phyloP scores from a whole-genome alignment of 116 monocot genomes.

The Zostera marina region DNA sequence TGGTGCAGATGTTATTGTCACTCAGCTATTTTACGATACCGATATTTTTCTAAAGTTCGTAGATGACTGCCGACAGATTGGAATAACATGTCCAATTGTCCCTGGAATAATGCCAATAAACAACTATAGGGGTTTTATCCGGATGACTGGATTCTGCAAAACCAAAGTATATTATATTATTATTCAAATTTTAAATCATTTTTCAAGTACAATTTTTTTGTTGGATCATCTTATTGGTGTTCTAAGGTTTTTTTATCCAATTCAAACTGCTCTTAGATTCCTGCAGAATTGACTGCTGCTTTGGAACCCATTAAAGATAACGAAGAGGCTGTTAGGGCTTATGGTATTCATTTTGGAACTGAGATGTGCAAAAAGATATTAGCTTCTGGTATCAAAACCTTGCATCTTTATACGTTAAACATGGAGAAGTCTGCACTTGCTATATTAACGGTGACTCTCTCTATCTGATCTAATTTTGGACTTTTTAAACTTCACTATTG shows the following conservation, averaged over 20 bases:
- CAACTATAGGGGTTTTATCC: constrained; percentile 76
- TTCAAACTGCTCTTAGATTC: constrained; percentile 27
- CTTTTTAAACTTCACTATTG: not conserved
- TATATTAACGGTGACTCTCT: constrained; percentile 52
- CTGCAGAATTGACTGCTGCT: constrained; percentile 56
- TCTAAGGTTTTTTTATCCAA: not conserved
- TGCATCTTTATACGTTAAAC: constrained; percentile 91
- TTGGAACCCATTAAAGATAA: constrained; percentile 87
- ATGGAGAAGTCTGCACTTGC: constrained; percentile 94
- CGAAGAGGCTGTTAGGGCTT: constrained; percentile 83
- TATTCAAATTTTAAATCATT: not conserved
- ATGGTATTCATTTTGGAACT: constrained; percentile 87
- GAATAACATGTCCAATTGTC: constrained; percentile 82
- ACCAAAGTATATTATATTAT: constrained; percentile 36
- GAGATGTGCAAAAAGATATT: constrained; percentile 98
- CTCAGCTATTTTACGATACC: constrained; percentile 82
- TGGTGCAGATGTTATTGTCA: constrained; percentile 80
- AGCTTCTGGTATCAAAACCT: constrained; percentile 66
- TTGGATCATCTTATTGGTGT: not conserved
- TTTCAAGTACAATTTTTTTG: not conserved
- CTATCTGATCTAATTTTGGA: not conserved
- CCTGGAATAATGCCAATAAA: constrained; percentile 95
- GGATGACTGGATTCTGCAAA: constrained; percentile 66
- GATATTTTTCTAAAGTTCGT: constrained; percentile 85
- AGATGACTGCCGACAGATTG: constrained; percentile 80